A percentile compares a stretch with the other conserved stretches of the same genome.
Evolutionary conservation across 495 filamentous ascomycete species (phyloP).

Genomic region (Penicillium paradoxum): DNA sequence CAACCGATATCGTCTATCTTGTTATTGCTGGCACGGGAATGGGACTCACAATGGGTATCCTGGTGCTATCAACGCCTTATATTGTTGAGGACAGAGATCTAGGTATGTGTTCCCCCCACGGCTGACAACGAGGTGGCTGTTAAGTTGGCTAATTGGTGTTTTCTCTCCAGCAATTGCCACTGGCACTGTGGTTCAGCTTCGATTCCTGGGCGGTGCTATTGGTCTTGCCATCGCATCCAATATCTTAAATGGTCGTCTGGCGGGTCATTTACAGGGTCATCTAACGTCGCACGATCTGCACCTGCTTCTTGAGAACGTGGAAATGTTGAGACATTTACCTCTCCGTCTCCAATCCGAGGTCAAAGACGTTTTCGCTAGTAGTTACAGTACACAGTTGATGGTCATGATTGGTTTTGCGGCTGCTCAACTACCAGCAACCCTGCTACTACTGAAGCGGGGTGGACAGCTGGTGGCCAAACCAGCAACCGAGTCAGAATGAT

Average conservation of each 20-base stretch:
- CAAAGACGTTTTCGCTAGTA: conserved; percentile 15
- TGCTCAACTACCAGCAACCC: conserved; percentile 17
- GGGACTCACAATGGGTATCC: conserved; percentile 31
- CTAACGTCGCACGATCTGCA: conserved; percentile 19
- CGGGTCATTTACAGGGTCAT: conserved; percentile 15
- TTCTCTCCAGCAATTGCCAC: conserved; percentile 44
- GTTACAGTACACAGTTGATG: conserved; percentile 22
- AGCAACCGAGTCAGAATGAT: neutral
- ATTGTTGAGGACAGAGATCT: conserved; percentile 44
- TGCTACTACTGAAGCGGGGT: conserved; percentile 18
- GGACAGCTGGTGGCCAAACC: conserved; percentile 15
- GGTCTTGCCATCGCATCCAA: conserved; percentile 44
- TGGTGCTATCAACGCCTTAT: conserved; percentile 48
- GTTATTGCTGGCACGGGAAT: conserved; percentile 51
- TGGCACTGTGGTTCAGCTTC: conserved; percentile 50
- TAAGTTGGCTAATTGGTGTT: neutral
- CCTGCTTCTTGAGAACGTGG: conserved; percentile 22
- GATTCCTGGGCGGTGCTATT: conserved; percentile 54
- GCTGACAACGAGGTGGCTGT: neutral
- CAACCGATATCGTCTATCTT: conserved; percentile 47
- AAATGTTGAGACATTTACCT: conserved; percentile 8
- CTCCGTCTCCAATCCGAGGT: conserved; percentile 11
- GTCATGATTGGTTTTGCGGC: conserved; percentile 33
- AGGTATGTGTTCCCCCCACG: conserved; percentile 23
- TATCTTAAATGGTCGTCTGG: conserved; percentile 27